Conservation (phyloP, 1,284 basidiomycete species). For the Amylostereum chailletii region DNA sequence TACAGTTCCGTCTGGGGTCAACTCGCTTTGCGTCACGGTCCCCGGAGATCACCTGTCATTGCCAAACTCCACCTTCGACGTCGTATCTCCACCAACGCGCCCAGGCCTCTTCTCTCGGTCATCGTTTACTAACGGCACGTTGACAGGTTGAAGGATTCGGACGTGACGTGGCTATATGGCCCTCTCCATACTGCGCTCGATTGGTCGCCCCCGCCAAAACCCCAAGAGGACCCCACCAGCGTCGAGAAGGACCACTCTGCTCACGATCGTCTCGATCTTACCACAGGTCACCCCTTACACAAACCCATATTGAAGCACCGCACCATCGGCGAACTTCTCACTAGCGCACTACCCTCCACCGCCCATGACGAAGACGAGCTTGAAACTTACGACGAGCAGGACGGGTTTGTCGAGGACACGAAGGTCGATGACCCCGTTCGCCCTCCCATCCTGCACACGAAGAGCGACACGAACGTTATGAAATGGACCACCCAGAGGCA, state of each 20-base stretch:
- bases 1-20: no score
- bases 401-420: constrained; percentile 10
- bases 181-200: constrained; percentile 90
- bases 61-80: no score
- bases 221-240: constrained; percentile 13
- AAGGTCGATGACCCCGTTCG: constrained; percentile 27
- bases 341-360: constrained; percentile 49
- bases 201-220: constrained; percentile 48
- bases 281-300: constrained; percentile 26
- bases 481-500: constrained; percentile 38
- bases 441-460: constrained; percentile 65
- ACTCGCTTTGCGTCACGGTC: no score
- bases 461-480: constrained; percentile 74
- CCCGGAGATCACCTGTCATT: no score
- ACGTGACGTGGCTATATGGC: constrained; percentile 98
- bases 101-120: no score
- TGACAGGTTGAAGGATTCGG: constrained; percentile 94
- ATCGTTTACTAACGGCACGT: no score
- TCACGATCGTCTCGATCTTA: constrained; percentile 13
- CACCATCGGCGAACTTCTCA: constrained; percentile 86
- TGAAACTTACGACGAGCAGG: constrained; percentile 20
- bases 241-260: constrained; percentile 13
- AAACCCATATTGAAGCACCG: constrained; percentile 98
- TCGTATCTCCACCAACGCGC: no score
- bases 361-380: constrained; percentile 31